Base-by-base conservation (phyloP, 768 basidiomycete genomes). In the Fistulinella prunicolor region DNA sequence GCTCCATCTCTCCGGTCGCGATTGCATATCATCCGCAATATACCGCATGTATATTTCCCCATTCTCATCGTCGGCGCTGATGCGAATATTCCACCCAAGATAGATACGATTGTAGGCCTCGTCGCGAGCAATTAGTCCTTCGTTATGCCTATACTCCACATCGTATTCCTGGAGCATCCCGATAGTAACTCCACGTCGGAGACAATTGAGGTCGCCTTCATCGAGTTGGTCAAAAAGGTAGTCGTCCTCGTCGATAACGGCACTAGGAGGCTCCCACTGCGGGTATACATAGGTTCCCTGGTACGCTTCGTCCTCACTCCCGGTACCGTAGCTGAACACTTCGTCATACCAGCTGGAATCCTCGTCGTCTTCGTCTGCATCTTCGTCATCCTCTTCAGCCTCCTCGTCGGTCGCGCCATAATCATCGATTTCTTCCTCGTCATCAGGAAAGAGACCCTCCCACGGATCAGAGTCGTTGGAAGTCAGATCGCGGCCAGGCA, bases 51-150 rank as follows among this genome's bases (percentile, higher is more conserved):
- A 78, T 35, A 54, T 49, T 19, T 69, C 67, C 17, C 76, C 76
- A 17, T 60, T 62, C 9, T 67, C 63, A 54, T 78, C 77, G 35
- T 69, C 70, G 7, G 64, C 62, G 30, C 66, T 73, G 39, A 83
- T 63, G 17, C 66, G 54, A 45, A 88, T 74, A 54, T 86, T 87
- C 83, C 83, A 89, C 5, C 86, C 86, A 5, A 89, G 72, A 53
- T 73, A 82, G 9, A 87, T 58, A 22, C 73, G 70, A 54, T 76
- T 70, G 58, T 73, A 69, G 14, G 59, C 66, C 21, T 69, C 62
- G 23, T 71, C 70, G 29, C 68, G 67, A 9, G 78, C 78, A 17
- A 77, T 55, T 34, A 88, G 69, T 3, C 85, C 85, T 13, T 70
- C 66, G n/a, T 60, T 50, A 55, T 83, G 83, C 0, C 60, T 57